phyloP scores from a whole-genome alignment of 352 stramenopile species.

The Phytophthora fragariaefolia region DNA sequence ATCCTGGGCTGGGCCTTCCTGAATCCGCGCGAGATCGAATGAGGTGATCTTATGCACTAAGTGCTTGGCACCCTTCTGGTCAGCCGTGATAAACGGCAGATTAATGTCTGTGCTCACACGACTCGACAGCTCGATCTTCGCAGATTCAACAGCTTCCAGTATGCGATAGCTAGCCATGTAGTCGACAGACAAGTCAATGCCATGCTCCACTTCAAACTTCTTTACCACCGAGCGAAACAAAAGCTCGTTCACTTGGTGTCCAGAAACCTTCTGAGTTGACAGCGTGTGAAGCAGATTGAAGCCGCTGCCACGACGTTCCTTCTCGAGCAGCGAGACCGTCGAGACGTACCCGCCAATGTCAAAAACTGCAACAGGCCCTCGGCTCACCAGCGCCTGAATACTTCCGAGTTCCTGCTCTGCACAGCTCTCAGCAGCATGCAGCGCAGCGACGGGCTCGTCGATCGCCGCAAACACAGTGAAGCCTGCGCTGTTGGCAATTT shows the following conservation, averaged over 20 bases:
- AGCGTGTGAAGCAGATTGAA: constrained; percentile 51
- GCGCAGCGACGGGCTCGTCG: constrained; percentile 66
- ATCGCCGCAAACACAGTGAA: constrained; percentile 67
- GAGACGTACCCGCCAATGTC: constrained; percentile 75
- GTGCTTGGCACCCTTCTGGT: constrained; percentile 73
- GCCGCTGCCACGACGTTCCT: constrained; percentile 21
- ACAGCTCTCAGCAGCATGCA: constrained; percentile 58
- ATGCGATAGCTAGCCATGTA: constrained; percentile 76
- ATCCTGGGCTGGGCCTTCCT: constrained; percentile 44
- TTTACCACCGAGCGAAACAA: constrained; percentile 60
- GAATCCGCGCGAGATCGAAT: constrained; percentile 57
- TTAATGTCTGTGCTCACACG: constrained; percentile 67
- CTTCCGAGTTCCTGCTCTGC: constrained; percentile 39
- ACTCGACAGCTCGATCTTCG: constrained; percentile 75
- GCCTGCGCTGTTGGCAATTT: constrained; percentile 56
- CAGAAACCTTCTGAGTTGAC: constrained; percentile 49
- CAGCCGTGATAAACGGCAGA: constrained; percentile 79
- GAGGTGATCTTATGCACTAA: constrained; percentile 67
- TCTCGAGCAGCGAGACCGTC: constrained; percentile 58
- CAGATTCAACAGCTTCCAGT: constrained; percentile 67
- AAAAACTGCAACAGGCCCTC: constrained; percentile 60
- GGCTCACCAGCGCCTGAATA: constrained; percentile 26
- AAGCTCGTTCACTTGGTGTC: constrained; percentile 50
- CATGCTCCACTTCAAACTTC: constrained; percentile 59
- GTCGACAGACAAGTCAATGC: constrained; percentile 76